Percentiles rank a stretch among this genome's conserved stretches.
Evolutionary conservation across 2,329 filamentous ascomycete species (phyloP).

Genomic region (Nemania sp.): DNA sequence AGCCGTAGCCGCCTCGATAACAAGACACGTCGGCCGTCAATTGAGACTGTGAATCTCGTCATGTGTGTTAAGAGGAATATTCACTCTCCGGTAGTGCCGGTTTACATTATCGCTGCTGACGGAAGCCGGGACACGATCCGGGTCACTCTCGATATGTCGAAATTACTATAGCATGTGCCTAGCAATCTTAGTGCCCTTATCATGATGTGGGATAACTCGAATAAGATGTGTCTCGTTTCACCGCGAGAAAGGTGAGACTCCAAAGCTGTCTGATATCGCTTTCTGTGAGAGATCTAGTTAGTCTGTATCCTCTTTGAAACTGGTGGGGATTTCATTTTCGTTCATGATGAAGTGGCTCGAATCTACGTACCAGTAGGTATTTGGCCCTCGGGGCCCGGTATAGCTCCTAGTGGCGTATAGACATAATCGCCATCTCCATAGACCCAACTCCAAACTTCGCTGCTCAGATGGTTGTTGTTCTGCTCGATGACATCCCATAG

Average conservation of each 20-base stretch:
- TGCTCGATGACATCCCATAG: slow-evolving; percentile 64
- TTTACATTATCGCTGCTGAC: no score
- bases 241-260: slow-evolving; percentile 62
- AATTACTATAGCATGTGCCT: neutral
- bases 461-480: slow-evolving; percentile 55
- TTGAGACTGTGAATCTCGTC: no score
- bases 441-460: slow-evolving; percentile 66
- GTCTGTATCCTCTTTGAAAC: slow-evolving; percentile 9
- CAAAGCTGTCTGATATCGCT: slow-evolving; percentile 60
- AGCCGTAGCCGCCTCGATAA: no score
- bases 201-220: neutral
- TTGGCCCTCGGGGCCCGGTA: slow-evolving; percentile 51
- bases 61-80: no score
- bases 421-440: slow-evolving; percentile 53
- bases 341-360: neutral
- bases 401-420: slow-evolving; percentile 53
- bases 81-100: no score
- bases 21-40: no score
- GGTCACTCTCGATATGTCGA: neutral
- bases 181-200: neutral
- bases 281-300: slow-evolving; percentile 39
- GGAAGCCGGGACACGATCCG: no score
- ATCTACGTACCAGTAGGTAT: slow-evolving; percentile 39
- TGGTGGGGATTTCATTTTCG: neutral
- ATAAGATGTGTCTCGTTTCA: slow-evolving; percentile 45